Conservation (phyloP, 257 asterid species). For the Marsdenia floribunda region DNA sequence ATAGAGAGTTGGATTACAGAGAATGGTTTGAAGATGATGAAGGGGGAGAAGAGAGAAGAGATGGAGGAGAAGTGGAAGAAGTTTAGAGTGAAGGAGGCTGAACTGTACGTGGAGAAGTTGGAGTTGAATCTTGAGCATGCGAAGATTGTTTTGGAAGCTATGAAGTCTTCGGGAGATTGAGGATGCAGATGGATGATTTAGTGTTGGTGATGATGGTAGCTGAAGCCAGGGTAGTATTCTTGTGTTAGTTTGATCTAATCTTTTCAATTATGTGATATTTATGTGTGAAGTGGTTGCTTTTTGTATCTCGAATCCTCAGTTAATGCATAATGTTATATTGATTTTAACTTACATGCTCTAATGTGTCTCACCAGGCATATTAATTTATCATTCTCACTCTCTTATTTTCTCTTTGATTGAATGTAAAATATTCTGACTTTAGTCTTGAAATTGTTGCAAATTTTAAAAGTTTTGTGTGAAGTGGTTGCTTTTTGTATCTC, state of each 20-base stretch:
- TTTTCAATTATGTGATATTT: background rate
- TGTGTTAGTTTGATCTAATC: background rate
- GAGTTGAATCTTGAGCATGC: constrained; percentile 32
- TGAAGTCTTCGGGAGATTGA: constrained; percentile 20
- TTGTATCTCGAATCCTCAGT: background rate
- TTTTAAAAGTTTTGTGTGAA: background rate
- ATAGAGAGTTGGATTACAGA: constrained; percentile 35
- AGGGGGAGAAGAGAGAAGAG: constrained; percentile 25
- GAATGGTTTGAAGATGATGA: constrained; percentile 27
- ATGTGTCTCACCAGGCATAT: background rate
- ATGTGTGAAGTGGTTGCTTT: background rate
- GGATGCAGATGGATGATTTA: constrained; percentile 2
- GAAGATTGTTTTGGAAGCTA: constrained; percentile 29
- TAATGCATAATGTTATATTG: background rate
- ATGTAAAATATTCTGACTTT: background rate
- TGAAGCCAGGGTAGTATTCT: background rate
- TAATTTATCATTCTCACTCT: background rate
- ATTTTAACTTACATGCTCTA: background rate
- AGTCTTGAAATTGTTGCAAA: background rate
- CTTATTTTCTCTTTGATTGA: background rate
- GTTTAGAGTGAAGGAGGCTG: constrained; percentile 30
- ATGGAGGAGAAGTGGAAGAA: constrained; percentile 35
- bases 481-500: too few species aligned
- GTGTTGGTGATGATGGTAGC: background rate
- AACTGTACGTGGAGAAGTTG: constrained; percentile 18